Percentiles rank a stretch among this genome's conserved stretches.
Conservation (phyloP, 306 rosid species). For the Glycine tomentella region DNA sequence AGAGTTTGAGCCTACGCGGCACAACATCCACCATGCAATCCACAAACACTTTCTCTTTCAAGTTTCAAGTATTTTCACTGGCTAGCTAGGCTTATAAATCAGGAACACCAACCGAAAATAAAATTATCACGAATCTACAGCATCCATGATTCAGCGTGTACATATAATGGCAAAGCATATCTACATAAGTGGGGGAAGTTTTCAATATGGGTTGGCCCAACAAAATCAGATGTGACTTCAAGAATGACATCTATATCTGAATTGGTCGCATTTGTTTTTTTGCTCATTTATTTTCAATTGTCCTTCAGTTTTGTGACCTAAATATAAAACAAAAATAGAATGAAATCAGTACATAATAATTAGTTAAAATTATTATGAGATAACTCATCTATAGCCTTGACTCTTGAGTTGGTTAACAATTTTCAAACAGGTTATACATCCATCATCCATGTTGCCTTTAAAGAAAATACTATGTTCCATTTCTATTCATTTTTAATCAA, state of each 20-base stretch:
- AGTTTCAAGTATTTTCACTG: constrained; percentile 12
- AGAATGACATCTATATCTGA: background rate
- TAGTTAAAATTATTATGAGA: too few relatives aligned
- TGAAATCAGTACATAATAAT: background rate
- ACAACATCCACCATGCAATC: constrained; percentile 35
- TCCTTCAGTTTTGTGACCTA: background rate
- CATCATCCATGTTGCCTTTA: too few relatives aligned
- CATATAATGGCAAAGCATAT: constrained; percentile 14
- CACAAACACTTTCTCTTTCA: constrained; percentile 23
- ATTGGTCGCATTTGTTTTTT: background rate
- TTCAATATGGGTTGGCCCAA: constrained; percentile 20
- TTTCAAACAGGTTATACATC: too few relatives aligned
- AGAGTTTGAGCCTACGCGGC: constrained; percentile 31
- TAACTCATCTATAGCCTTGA: too few relatives aligned
- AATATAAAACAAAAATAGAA: background rate
- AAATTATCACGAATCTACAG: background rate
- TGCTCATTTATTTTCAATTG: background rate
- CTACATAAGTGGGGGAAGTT: background rate
- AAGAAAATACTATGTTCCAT: too few relatives aligned
- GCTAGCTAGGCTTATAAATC: too few relatives aligned
- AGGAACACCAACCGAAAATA: background rate
- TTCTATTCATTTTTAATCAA: too few relatives aligned
- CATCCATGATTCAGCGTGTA: background rate
- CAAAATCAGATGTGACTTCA: constrained; percentile 22
- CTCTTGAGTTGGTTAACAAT: too few relatives aligned